phyloP scores from a whole-genome alignment of 1,284 basidiomycete genomes.

The Stereum hirsutum region DNA sequence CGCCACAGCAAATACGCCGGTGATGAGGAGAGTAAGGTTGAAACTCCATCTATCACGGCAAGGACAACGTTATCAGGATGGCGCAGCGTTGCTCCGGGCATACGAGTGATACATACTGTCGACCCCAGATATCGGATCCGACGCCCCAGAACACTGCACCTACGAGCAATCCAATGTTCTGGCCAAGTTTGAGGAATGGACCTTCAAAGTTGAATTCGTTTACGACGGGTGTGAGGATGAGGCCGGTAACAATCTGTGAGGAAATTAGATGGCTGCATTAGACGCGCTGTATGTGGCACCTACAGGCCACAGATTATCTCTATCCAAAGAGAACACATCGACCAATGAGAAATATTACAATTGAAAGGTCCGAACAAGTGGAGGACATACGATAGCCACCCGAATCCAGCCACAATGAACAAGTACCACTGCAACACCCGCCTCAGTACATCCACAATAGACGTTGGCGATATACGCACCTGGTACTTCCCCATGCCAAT shows the following conservation, averaged over 20 bases:
- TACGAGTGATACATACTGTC: no score
- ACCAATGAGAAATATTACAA: constrained; percentile 5
- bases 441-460: background rate
- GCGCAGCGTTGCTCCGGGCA: no score
- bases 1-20: constrained; percentile 56
- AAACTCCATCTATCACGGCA: constrained; percentile 57
- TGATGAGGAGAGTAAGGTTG: constrained; percentile 67
- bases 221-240: constrained; percentile 46
- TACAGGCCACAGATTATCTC: constrained; percentile 62
- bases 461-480: constrained; percentile 23
- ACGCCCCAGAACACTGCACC: constrained; percentile 59
- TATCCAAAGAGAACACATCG: constrained; percentile 16
- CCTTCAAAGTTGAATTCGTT: constrained; percentile 45
- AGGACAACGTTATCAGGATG: no score
- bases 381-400: constrained; percentile 55
- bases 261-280: no score
- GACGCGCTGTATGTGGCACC: no score
- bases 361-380: background rate
- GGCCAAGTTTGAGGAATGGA: constrained; percentile 44
- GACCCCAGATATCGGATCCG: constrained; percentile 52
- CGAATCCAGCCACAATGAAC: constrained; percentile 53
- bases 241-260: constrained; percentile 39
- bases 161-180: constrained; percentile 53
- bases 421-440: constrained; percentile 21
- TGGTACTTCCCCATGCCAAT: constrained; percentile 72